Evolutionary conservation across 257 asterid genomes (phyloP).

Genomic region (Fraxinus excelsior): DNA sequence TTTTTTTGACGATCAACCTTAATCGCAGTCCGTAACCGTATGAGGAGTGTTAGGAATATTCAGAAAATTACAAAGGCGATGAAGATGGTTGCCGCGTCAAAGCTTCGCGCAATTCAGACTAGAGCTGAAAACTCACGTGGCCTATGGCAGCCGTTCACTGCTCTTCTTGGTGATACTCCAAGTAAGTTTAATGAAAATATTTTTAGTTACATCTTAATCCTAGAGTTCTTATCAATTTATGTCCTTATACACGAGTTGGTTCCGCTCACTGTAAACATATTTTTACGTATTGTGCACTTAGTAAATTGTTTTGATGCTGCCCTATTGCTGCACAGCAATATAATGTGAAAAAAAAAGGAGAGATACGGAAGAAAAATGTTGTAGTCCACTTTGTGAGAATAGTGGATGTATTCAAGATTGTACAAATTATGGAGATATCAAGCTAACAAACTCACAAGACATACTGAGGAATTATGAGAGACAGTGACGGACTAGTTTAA

Average conservation of each 20-base stretch:
- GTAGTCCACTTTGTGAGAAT: neutral
- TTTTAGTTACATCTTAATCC: neutral
- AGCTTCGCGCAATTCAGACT: slow-evolving; percentile 86
- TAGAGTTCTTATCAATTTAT: slow-evolving; percentile 3
- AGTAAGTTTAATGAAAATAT: slow-evolving; percentile 48
- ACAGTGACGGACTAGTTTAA: neutral
- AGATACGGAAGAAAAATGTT: no score
- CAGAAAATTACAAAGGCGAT: slow-evolving; percentile 87
- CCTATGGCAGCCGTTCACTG: slow-evolving; percentile 98
- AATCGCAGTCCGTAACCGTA: slow-evolving; percentile 76
- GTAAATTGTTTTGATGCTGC: neutral
- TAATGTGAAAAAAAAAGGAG: no score
- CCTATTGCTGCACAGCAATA: neutral
- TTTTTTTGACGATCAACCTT: slow-evolving; percentile 17
- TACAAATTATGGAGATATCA: neutral
- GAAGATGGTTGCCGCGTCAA: slow-evolving; percentile 99
- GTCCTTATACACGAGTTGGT: neutral
- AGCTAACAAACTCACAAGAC: neutral
- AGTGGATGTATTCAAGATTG: neutral
- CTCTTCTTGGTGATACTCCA: slow-evolving; percentile 94
- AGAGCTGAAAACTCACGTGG: slow-evolving; percentile 94
- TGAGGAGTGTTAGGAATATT: slow-evolving; percentile 58
- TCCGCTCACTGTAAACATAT: slow-evolving; percentile 12
- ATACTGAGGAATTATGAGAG: neutral
- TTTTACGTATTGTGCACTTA: neutral